A percentile compares a stretch with the other conserved stretches of the same genome.
Evolutionary conservation across 1,139 yeast species (phyloP).

Genomic region (Ogataea hybrid): DNA sequence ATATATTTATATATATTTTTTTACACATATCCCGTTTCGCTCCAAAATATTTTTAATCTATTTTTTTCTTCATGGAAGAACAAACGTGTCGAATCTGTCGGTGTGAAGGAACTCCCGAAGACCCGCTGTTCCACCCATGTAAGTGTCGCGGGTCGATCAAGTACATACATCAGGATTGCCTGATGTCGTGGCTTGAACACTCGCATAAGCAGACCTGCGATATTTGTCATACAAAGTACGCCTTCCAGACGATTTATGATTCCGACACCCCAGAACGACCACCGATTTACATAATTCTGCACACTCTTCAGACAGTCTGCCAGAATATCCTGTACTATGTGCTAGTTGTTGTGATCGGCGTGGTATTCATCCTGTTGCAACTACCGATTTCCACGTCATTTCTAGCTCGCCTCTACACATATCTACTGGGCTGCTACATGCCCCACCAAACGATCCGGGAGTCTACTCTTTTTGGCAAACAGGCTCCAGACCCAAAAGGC

Average conservation of each 20-base stretch:
- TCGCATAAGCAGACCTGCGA: conserved; percentile 73
- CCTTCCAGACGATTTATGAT: conserved; percentile 68
- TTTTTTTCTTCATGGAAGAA: conserved; percentile 31
- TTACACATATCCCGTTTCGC: neutral
- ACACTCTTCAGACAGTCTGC: conserved; percentile 33
- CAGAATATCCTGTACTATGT: conserved; percentile 11
- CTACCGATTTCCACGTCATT: conserved; percentile 59
- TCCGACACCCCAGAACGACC: conserved; percentile 66
- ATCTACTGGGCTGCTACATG: conserved; percentile 51
- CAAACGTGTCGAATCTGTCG: conserved; percentile 88
- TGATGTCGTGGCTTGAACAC: conserved; percentile 81
- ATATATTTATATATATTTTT: neutral
- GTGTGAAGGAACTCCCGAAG: conserved; percentile 76
- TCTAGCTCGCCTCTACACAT: conserved; percentile 49
- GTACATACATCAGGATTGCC: conserved; percentile 89
- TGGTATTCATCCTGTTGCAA: conserved; percentile 45
- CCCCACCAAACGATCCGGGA: conserved; percentile 41
- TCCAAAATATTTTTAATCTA: neutral
- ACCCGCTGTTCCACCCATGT: conserved; percentile 90
- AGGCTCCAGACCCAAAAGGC: conserved; percentile 4
- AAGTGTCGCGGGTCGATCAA: conserved; percentile 91
- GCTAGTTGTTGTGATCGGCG: conserved; percentile 19
- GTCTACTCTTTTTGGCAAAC: conserved; percentile 51
- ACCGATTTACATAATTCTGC: conserved; percentile 49
- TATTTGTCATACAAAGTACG: conserved; percentile 78